These are phyloP conservation scores for Cudoniella acicularis DNA, from an alignment of 495 filamentous ascomycete genomes.

Conservation along the genomic window DNA sequence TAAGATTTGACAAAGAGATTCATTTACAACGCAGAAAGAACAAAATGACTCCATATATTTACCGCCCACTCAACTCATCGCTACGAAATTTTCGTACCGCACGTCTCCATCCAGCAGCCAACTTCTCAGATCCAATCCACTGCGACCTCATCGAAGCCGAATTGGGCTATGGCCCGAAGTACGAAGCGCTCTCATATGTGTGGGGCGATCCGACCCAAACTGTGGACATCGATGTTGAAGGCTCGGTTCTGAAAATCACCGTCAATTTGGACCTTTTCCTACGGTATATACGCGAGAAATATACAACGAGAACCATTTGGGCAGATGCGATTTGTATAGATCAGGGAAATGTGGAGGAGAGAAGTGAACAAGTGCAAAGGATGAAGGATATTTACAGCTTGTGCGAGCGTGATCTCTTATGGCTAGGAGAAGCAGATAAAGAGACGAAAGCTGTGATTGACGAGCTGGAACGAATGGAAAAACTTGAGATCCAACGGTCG, in stretches of 20 bases:
- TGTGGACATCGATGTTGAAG: constrained; percentile 23
- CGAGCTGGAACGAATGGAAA: neutral
- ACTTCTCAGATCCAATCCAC: neutral
- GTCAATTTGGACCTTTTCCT: constrained; percentile 29
- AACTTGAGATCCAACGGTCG: too few relatives aligned
- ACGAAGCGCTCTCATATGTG: constrained; percentile 37
- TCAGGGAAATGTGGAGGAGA: constrained; percentile 33
- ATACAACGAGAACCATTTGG: constrained; percentile 28
- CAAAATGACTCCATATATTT: too few relatives aligned
- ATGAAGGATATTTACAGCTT: constrained; percentile 14
- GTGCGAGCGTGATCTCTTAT: constrained; percentile 11
- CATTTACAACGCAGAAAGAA: too few relatives aligned
- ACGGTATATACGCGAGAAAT: constrained; percentile 22
- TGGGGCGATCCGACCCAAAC: constrained; percentile 30
- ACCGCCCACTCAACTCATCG: neutral
- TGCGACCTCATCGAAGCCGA: neutral
- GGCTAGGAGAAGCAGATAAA: constrained; percentile 29
- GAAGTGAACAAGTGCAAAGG: constrained; percentile 31
- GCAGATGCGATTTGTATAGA: constrained; percentile 41
- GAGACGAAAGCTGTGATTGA: neutral
- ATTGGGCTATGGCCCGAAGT: constrained; percentile 7
- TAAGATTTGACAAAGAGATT: too few relatives aligned
- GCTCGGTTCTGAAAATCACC: constrained; percentile 21
- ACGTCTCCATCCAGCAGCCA: neutral
- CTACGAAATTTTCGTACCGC: neutral